A percentile compares a stretch with the other conserved stretches of the same genome.
These are phyloP conservation scores for Magnolia officinalis DNA, from an alignment of 164 flowering plant species.

Conservation along the genomic window DNA sequence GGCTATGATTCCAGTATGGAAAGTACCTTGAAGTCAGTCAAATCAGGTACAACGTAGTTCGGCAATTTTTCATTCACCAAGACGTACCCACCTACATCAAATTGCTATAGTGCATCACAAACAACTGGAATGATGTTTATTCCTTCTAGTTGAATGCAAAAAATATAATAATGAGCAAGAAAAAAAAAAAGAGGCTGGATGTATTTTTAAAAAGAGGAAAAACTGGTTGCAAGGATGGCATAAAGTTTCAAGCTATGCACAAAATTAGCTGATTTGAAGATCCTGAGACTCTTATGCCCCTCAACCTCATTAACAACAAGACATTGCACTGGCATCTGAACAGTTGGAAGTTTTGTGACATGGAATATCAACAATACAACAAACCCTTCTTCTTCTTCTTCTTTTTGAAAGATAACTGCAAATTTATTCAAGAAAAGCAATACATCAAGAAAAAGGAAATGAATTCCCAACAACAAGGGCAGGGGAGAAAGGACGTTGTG, in stretches of 20 bases:
- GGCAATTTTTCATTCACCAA: conserved; percentile 78
- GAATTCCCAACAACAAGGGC: no score
- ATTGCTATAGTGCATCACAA: conserved; percentile 1
- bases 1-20: background rate
- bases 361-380: no score
- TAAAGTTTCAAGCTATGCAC: background rate
- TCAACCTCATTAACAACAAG: no score
- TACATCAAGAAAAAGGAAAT: no score
- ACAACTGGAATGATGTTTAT: background rate
- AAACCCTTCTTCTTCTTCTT: no score
- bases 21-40: conserved; percentile 85
- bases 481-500: no score
- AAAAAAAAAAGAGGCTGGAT: background rate
- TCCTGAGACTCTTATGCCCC: background rate
- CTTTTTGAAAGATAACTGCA: no score
- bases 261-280: background rate
- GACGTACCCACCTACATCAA: conserved; percentile 77
- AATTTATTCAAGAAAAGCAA: no score
- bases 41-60: conserved; percentile 83
- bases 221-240: background rate
- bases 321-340: no score
- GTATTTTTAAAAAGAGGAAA: no score
- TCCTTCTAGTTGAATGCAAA: background rate
- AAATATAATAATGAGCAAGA: background rate
- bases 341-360: no score